phyloP scores from a whole-genome alignment of 2,329 filamentous ascomycete genomes.

The Periconia sp. region DNA sequence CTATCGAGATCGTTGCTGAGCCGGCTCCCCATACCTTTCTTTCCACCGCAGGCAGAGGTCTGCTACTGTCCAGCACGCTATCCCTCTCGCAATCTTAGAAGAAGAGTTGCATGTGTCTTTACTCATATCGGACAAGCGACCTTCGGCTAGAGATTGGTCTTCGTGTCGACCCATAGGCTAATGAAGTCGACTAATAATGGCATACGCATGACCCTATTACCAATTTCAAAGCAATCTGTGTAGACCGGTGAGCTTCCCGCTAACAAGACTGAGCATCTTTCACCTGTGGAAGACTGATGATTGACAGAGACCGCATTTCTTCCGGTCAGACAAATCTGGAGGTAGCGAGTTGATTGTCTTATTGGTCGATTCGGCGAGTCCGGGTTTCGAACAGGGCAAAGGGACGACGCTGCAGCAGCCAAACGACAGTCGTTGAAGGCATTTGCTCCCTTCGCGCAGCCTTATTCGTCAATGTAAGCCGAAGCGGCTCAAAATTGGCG shows the following conservation, averaged over 20 bases:
- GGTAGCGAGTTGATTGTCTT: slow-evolving; percentile 4
- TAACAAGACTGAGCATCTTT: too few species aligned
- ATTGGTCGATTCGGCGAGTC: slow-evolving; percentile 20
- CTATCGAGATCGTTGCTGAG: too few species aligned
- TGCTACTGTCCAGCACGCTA: slow-evolving; percentile 2
- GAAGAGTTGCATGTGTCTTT: too few species aligned
- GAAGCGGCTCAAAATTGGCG: slow-evolving; percentile 15
- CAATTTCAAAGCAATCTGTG: slow-evolving; percentile 13
- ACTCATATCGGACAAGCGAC: too few species aligned
- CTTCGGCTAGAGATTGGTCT: not conserved
- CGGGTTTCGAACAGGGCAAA: slow-evolving; percentile 3
- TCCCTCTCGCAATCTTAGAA: too few species aligned
- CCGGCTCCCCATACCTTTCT: too few species aligned
- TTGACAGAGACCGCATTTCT: slow-evolving; percentile 7
- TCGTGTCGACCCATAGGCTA: slow-evolving; percentile 12
- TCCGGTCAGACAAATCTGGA: slow-evolving; percentile 28
- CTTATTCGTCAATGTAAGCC: slow-evolving; percentile 15
- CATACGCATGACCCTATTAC: slow-evolving; percentile 23
- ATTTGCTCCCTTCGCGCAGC: slow-evolving; percentile 1
- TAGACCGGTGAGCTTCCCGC: slow-evolving; percentile 27
- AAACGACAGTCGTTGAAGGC: slow-evolving; percentile 10
- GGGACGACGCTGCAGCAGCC: slow-evolving; percentile 17
- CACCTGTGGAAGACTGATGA: slow-evolving; percentile 7
- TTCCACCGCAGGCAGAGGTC: too few species aligned
- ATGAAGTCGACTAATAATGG: slow-evolving; percentile 20